phyloP scores from a whole-genome alignment of 257 asterid genomes.

The Plantago major region DNA sequence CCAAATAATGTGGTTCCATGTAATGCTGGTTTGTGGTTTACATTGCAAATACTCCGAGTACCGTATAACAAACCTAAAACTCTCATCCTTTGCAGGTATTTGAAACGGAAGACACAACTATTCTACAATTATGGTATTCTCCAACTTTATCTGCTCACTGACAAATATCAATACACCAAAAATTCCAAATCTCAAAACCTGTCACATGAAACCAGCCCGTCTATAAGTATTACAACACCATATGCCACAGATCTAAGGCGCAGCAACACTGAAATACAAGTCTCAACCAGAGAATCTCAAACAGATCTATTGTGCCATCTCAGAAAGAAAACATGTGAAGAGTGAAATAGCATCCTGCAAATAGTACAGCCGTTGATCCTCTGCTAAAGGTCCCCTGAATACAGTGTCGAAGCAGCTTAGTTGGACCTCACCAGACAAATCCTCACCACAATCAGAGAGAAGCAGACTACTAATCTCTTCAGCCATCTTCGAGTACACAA shows the following conservation, averaged over 20 bases:
- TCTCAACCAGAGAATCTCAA: conserved; percentile 1
- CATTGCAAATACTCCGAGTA: neutral
- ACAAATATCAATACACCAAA: neutral
- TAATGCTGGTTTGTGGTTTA: conserved; percentile 2
- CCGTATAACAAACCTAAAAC: neutral
- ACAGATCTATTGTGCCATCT: conserved; percentile 29
- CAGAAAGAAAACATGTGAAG: conserved; percentile 56
- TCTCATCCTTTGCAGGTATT: neutral
- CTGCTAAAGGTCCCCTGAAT: conserved; percentile 72
- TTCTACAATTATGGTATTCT: conserved; percentile 14
- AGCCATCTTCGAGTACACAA: conserved; percentile 86
- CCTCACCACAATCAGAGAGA: conserved; percentile 48
- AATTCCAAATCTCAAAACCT: neutral
- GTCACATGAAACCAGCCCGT: neutral
- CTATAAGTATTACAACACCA: neutral
- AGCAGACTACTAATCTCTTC: conserved; percentile 74
- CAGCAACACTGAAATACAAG: conserved; percentile 14
- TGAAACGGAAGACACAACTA: neutral
- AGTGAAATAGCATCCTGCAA: conserved; percentile 74
- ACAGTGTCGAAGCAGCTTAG: conserved; percentile 60
- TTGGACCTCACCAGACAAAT: conserved; percentile 49
- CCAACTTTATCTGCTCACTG: neutral
- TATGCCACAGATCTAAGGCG: conserved; percentile 8
- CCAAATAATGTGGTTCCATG: too few relatives aligned
- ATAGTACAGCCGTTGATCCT: conserved; percentile 67